Conservation (phyloP, 75 land plant genomes). For the Sequoia sempervirens region DNA sequence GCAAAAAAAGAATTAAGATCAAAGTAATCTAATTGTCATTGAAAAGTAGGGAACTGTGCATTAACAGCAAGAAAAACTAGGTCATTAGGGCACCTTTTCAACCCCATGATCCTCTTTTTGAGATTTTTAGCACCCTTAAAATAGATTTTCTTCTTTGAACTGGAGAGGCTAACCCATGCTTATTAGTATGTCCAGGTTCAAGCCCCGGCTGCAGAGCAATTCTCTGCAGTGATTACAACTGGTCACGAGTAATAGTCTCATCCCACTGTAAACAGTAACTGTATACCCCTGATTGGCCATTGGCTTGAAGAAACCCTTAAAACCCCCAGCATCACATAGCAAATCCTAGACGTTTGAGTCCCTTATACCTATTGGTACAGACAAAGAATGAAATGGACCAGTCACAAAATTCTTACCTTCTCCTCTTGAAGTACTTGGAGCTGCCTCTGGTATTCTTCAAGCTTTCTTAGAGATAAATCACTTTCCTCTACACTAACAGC, state of each 20-base stretch:
- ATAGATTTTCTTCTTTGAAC: too few relatives aligned
- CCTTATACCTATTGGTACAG: too few relatives aligned
- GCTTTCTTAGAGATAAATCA: constrained; percentile 49
- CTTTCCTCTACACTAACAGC: constrained; percentile 37
- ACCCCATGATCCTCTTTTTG: too few relatives aligned
- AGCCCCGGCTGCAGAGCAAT: too few relatives aligned
- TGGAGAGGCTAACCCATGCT: too few relatives aligned
- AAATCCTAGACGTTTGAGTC: not conserved
- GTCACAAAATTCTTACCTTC: constrained; percentile 15
- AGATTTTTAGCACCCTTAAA: too few relatives aligned
- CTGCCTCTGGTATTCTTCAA: constrained; percentile 59
- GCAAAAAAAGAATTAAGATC: too few relatives aligned
- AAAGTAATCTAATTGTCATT: too few relatives aligned
- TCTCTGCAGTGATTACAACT: not conserved
- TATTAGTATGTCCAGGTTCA: too few relatives aligned
- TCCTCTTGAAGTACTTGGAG: constrained; percentile 65
- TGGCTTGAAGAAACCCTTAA: not conserved
- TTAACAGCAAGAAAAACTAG: not conserved
- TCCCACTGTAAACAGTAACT: not conserved
- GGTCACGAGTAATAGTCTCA: not conserved
- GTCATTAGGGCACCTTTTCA: too few relatives aligned
- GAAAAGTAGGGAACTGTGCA: too few relatives aligned
- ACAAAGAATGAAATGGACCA: not conserved
- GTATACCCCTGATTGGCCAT: not conserved
- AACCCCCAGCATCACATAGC: not conserved